Conservation (phyloP, 805 yeast genomes). For the Yamadazyma tumulicola region DNA sequence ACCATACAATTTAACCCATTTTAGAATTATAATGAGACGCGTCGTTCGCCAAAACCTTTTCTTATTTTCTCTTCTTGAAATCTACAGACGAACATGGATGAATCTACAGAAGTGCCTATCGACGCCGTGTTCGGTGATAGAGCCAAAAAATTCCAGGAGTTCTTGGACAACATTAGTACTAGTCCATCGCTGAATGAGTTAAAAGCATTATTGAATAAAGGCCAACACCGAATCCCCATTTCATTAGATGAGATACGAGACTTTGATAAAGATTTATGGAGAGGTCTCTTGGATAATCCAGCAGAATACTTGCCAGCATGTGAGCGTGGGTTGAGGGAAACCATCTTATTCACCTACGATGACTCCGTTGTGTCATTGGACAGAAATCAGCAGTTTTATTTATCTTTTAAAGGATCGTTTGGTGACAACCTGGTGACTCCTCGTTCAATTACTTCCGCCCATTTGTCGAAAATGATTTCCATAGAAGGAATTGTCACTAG, state of each 20-base stretch:
- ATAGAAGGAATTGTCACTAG: constrained; percentile 95
- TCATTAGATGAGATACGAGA: constrained; percentile 85
- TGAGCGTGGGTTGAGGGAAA: constrained; percentile 79
- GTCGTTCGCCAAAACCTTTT: constrained; percentile 12
- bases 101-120: constrained; percentile 27
- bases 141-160: constrained; percentile 84
- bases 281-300: constrained; percentile 70
- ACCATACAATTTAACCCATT: constrained; percentile 18
- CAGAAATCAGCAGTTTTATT: constrained; percentile 61
- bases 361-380: constrained; percentile 49
- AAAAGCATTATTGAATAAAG: constrained; percentile 66
- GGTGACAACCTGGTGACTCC: constrained; percentile 88
- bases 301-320: constrained; percentile 87
- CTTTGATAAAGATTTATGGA: constrained; percentile 75
- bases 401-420: constrained; percentile 87
- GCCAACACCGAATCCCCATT: constrained; percentile 63
- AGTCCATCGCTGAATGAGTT: constrained; percentile 61
- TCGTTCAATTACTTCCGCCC: constrained; percentile 73
- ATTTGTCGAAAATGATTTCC: constrained; percentile 76
- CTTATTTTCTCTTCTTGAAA: no score
- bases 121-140: constrained; percentile 70
- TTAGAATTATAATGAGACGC: constrained; percentile 26
- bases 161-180: constrained; percentile 55
- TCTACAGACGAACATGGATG: constrained; percentile 5
- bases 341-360: constrained; percentile 70